phyloP scores from a whole-genome alignment of 495 filamentous ascomycete species.

The Lasiosphaeria hispida region DNA sequence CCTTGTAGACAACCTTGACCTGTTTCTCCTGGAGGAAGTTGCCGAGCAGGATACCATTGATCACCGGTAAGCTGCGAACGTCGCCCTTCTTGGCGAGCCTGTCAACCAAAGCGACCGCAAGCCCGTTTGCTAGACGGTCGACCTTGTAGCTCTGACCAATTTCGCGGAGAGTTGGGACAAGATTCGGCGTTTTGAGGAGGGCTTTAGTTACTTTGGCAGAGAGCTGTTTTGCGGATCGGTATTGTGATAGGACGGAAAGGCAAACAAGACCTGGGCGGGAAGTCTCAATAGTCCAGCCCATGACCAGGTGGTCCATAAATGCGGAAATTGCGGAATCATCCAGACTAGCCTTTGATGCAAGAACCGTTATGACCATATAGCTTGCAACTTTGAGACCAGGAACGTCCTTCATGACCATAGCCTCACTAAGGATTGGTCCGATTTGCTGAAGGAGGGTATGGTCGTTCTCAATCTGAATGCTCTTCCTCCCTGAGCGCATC shows the following conservation, averaged over 20 bases:
- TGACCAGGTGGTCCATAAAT: conserved; percentile 81
- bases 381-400: conserved; percentile 77
- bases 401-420: conserved; percentile 66
- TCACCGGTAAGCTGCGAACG: conserved; percentile 50
- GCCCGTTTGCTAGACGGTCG: conserved; percentile 69
- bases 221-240: conserved; percentile 63
- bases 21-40: conserved; percentile 62
- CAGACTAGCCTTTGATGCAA: conserved; percentile 76
- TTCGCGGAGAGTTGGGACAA: conserved; percentile 56
- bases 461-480: conserved; percentile 67
- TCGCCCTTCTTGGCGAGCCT: conserved; percentile 62
- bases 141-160: conserved; percentile 64
- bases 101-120: conserved; percentile 64
- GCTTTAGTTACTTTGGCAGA: conserved; percentile 67
- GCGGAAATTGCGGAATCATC: conserved; percentile 70
- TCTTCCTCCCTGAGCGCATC: conserved; percentile 65
- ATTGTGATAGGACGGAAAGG: conserved; percentile 74
- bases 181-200: conserved; percentile 60
- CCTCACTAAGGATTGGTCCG: conserved; percentile 72
- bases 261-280: conserved; percentile 73
- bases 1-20: conserved; percentile 57
- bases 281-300: conserved; percentile 70
- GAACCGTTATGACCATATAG: conserved; percentile 84
- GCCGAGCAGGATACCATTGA: conserved; percentile 60
- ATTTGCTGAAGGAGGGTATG: conserved; percentile 74